Evolutionary conservation across 2,329 filamentous ascomycete genomes (phyloP).

Genomic region (Epichloe brachyelytri): DNA sequence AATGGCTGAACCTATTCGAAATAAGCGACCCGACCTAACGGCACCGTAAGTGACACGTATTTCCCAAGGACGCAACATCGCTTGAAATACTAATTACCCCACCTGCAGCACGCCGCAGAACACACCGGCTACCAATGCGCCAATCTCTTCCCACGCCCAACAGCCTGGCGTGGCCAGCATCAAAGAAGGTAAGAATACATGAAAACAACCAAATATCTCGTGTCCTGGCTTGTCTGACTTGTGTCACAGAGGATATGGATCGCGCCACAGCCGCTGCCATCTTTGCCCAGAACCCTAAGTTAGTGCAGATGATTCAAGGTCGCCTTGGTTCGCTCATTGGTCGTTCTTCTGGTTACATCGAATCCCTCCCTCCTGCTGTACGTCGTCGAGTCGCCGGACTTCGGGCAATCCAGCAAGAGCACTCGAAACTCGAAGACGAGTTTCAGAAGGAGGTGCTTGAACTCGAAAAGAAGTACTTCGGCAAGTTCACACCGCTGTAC

Average conservation of each 20-base stretch:
- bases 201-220: too few species aligned
- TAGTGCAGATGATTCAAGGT: constrained; percentile 96
- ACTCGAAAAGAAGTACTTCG: constrained; percentile 99
- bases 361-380: constrained; percentile 80
- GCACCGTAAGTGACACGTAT: constrained; percentile 40
- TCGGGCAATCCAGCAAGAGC: constrained; percentile 97
- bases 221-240: background rate
- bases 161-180: constrained; percentile 90
- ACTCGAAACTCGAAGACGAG: constrained; percentile 94
- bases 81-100: constrained; percentile 25
- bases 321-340: constrained; percentile 89
- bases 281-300: constrained; percentile 88
- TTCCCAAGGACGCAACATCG: constrained; percentile 7
- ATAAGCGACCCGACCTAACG: constrained; percentile 44
- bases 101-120: constrained; percentile 84
- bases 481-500: constrained; percentile 96
- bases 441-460: constrained; percentile 98
- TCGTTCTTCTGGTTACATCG: constrained; percentile 92
- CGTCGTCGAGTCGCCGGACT: constrained; percentile 88
- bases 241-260: constrained; percentile 68
- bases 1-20: constrained; percentile 53
- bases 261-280: constrained; percentile 77
- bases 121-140: constrained; percentile 88
- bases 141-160: constrained; percentile 94
- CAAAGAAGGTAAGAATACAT: constrained; percentile 69